Percentiles rank a stretch among this genome's conserved stretches.
Evolutionary conservation across 306 rosid genomes (phyloP).

Genomic region (Sicyos edulis): DNA sequence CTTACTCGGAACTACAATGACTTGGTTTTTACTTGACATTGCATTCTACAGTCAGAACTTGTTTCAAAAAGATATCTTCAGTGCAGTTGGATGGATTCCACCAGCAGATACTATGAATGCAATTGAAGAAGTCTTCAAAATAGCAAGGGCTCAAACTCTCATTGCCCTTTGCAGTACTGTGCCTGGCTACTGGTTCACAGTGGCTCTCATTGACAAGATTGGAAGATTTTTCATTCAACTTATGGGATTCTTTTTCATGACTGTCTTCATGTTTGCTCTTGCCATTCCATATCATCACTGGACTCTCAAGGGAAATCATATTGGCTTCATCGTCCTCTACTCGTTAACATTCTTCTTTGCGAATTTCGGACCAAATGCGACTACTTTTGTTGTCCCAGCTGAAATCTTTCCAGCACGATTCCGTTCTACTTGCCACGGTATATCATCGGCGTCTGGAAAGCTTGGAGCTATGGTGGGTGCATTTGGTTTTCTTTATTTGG

Average conservation of each 20-base stretch:
- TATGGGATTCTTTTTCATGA: constrained; percentile 84
- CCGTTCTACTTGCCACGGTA: constrained; percentile 67
- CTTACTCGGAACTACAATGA: constrained; percentile 57
- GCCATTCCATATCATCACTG: constrained; percentile 73
- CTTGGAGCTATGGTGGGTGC: constrained; percentile 73
- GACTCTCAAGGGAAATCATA: constrained; percentile 44
- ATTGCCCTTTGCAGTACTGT: constrained; percentile 74
- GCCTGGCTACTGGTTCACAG: constrained; percentile 77
- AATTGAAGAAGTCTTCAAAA: constrained; percentile 49
- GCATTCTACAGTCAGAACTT: constrained; percentile 69
- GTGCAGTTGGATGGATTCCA: constrained; percentile 72
- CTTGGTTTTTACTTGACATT: constrained; percentile 73
- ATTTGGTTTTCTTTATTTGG: constrained; percentile 69
- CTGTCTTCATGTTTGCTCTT: constrained; percentile 63
- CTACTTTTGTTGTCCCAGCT: constrained; percentile 72
- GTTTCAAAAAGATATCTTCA: constrained; percentile 70
- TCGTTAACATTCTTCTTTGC: constrained; percentile 68
- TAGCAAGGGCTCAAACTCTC: constrained; percentile 65
- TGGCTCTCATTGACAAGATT: constrained; percentile 53
- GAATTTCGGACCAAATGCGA: constrained; percentile 73
- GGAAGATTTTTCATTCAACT: constrained; percentile 66
- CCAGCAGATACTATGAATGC: constrained; percentile 57
- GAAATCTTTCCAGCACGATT: constrained; percentile 74
- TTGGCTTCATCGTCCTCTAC: constrained; percentile 54
- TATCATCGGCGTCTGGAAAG: constrained; percentile 66